Evolutionary conservation across 2,329 filamentous ascomycete genomes (phyloP).

Genomic region (Colletotrichum tanaceti): DNA sequence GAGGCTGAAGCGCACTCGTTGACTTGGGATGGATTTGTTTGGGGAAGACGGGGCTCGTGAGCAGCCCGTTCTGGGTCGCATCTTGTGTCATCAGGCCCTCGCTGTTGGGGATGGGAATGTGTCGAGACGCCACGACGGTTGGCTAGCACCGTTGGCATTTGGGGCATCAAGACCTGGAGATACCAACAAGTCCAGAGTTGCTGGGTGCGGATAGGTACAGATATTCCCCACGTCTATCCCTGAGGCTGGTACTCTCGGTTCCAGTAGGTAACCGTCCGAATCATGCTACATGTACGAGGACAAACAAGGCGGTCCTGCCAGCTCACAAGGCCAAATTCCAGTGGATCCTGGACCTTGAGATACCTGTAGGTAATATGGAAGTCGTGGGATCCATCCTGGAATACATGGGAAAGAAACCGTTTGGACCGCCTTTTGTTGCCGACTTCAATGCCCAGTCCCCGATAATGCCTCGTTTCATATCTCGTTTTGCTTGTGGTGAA

Average conservation of each 20-base stretch:
- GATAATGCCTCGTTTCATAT: constrained; percentile 18
- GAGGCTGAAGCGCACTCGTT: constrained; percentile 23
- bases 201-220: too few relatives aligned
- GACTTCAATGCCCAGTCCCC: constrained; percentile 12
- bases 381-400: not conserved
- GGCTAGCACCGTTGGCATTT: constrained; percentile 22
- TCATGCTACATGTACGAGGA: not conserved
- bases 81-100: not conserved
- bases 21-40: constrained; percentile 24
- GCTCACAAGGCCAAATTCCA: not conserved
- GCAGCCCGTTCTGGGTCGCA: constrained; percentile 29
- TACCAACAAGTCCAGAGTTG: not conserved
- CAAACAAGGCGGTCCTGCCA: not conserved
- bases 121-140: constrained; percentile 11
- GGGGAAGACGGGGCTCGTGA: constrained; percentile 30
- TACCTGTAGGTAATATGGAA: not conserved
- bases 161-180: not conserved
- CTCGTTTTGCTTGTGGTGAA: not conserved
- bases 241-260: constrained; percentile 2
- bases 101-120: constrained; percentile 5
- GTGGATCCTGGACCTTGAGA: not conserved
- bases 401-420: not conserved
- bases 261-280: constrained; percentile 1
- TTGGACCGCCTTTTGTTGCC: constrained; percentile 2
- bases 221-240: constrained; percentile 9